phyloP scores from a whole-genome alignment of 768 basidiomycete species.

The Tylopilus sp. region DNA sequence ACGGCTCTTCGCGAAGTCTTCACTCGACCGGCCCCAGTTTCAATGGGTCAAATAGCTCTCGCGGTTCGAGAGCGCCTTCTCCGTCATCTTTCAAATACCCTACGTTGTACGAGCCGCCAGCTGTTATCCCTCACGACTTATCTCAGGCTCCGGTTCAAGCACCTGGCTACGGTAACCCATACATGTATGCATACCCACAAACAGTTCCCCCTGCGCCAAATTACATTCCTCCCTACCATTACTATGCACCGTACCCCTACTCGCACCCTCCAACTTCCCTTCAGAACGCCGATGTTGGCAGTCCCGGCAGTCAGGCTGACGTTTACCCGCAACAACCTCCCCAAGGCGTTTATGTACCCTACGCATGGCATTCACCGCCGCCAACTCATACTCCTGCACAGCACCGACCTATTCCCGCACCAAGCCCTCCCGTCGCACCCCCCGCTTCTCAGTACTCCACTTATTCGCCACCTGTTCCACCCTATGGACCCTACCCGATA shows the following conservation, averaged over 20 bases:
- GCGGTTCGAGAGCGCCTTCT: conserved; percentile 70
- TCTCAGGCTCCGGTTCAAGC: conserved; percentile 31
- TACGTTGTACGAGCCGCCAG: conserved; percentile 59
- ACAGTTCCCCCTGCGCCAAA: conserved; percentile 33
- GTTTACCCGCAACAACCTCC: conserved; percentile 32
- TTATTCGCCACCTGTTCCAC: conserved; percentile 30
- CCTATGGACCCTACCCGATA: conserved; percentile 36
- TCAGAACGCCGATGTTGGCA: conserved; percentile 36
- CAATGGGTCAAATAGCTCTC: conserved; percentile 58
- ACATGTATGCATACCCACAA: conserved; percentile 42
- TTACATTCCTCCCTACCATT: conserved; percentile 39
- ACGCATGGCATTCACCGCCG: conserved; percentile 33
- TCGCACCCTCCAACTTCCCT: conserved; percentile 43
- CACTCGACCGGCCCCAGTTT: conserved; percentile 50
- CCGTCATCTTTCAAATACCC: conserved; percentile 71
- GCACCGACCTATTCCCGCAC: conserved; percentile 32
- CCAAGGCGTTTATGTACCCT: conserved; percentile 31
- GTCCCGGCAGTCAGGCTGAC: conserved; percentile 28
- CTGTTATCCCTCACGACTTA: conserved; percentile 27
- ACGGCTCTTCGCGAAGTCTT: conserved; percentile 58
- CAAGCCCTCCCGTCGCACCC: conserved; percentile 30
- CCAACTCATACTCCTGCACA: conserved; percentile 41
- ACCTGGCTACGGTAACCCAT: conserved; percentile 31
- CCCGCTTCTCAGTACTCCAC: conserved; percentile 31
- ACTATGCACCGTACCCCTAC: conserved; percentile 50